Percentiles rank a stretch among this genome's conserved stretches.
Conservation (phyloP, 2,329 filamentous ascomycete genomes). For the Fusarium dlaminii region DNA sequence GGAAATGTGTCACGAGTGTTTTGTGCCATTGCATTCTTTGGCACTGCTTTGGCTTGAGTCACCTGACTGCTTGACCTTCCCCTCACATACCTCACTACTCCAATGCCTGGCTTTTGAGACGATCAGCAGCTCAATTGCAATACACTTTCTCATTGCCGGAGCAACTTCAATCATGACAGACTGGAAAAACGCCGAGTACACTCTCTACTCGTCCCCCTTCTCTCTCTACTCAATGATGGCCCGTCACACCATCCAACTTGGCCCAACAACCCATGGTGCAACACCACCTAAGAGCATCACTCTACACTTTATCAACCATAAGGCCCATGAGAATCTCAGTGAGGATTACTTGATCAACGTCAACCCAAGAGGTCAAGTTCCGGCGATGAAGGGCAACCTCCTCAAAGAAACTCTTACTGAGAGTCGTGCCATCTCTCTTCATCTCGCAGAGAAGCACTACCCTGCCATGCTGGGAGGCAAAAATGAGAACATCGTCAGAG, state of each 20-base stretch:
- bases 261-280: neutral
- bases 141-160: too few species aligned
- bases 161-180: neutral
- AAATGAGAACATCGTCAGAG: neutral
- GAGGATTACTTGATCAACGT: constrained; percentile 11
- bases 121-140: neutral
- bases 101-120: neutral
- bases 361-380: constrained; percentile 22
- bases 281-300: constrained; percentile 1
- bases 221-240: constrained; percentile 28
- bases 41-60: neutral
- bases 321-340: neutral
- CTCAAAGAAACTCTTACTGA: constrained; percentile 13
- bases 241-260: constrained; percentile 15
- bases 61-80: neutral
- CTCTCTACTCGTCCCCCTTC: constrained; percentile 20
- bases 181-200: constrained; percentile 16
- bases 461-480: constrained; percentile 8
- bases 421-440: constrained; percentile 14
- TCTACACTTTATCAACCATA: constrained; percentile 10
- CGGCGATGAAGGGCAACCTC: constrained; percentile 6
- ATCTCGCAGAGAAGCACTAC: constrained; percentile 23
- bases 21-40: too few species aligned
- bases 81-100: neutral
- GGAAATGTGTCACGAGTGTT: neutral